Evolutionary conservation across 164 flowering plant species (phyloP), one percentile per base, ranked within the genome.

Genomic region (Magnolia changhungtana): DNA sequence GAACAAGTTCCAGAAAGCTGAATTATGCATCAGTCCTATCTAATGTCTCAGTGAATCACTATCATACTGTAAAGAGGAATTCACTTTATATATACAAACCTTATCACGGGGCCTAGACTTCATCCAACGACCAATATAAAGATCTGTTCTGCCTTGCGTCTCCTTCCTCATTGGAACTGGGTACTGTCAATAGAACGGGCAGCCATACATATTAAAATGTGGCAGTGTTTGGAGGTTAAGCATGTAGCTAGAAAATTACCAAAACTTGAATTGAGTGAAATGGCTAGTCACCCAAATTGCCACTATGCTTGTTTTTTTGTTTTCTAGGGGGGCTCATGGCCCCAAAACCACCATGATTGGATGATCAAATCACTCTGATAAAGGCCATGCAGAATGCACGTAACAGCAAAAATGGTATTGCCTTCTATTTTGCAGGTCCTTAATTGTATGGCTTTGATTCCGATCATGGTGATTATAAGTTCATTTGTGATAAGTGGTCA

Each of bases 101-200:
- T 95, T 93, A 77, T 95, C 97, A 55, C 97, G 96, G 20, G 92
- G 86, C 76, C 78, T 92, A 75, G 97, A 90, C 79, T 90, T 90
- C 82, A 93, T 68, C 98, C 99, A 95, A 83, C 89, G 91, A 65
- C 87, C 87, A 74, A 95, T 85, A 78, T 89, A 95, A 7, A 86
- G 85, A 85, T 95, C 98, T 67, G 99, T 95, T 79, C 82, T 86
- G 77, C 99, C 99, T 83, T 93, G 95, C 4, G 97, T 95, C 81
- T 95, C 98, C 82, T 92, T 86, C 76, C 67, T 92, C 89, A 87
- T 80, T 69, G 99, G 97, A 72, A 93, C 80, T 27, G 99, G 99
- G 75, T 95, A 92, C 99, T 95, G 83, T 77, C 69, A 80, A 24
- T 23, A 5, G 19, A 67, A 67, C n/a, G 8, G 29, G 71, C 18